Base-by-base conservation (phyloP, 2,329 filamentous ascomycete species). In the Fusarium miscanthi region DNA sequence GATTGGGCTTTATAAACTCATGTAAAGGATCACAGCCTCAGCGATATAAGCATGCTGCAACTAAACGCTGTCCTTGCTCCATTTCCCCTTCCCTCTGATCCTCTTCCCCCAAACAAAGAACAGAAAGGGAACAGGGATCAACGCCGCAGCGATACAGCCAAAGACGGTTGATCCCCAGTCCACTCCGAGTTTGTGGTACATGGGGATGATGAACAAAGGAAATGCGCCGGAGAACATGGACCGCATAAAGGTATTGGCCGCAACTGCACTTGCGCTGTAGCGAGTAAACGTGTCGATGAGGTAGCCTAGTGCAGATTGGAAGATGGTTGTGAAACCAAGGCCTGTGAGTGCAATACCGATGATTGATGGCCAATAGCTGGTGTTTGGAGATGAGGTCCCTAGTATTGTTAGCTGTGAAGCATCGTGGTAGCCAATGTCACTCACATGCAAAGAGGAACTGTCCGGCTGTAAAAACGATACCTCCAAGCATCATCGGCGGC, bases 231-330 rank as follows among this genome's bases (percentile, higher is more conserved):
- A 59, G 21, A 63, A 48, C 35, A 59, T 63, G 1, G 60, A 59
- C 6, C 60, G 53, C 41, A 63, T 59, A 12, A 63, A 59, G 13
- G 60, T 48, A 35, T 63, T 63, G 2, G 53, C 42, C 3, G 53
- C 60, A 11, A 59, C 21, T 7, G 54, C 53, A 33, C 60, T 63
- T 4, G 53, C 59, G 21, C 53, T 59, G 19, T 59, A 63, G 0
- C 21, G 42, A n/a, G 42, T 63, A 16, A 59, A 63, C 11, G 53
- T 59, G 12, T 49, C 60, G 3, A 62, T 62, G n/a, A 62, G 59
- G 1, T 62, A 62, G 8, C 51, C 59, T 5, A 62, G 27, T 7
- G 59, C 59, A 25, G 51, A 19, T 23, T 62, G 59, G 41, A 62
- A 61, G 3, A 61, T 57, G 1, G 51, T 57, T 2, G 51, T 61